phyloP scores from a whole-genome alignment of 2,329 filamentous ascomycete species.

The Pochonia chlamydosporia region DNA sequence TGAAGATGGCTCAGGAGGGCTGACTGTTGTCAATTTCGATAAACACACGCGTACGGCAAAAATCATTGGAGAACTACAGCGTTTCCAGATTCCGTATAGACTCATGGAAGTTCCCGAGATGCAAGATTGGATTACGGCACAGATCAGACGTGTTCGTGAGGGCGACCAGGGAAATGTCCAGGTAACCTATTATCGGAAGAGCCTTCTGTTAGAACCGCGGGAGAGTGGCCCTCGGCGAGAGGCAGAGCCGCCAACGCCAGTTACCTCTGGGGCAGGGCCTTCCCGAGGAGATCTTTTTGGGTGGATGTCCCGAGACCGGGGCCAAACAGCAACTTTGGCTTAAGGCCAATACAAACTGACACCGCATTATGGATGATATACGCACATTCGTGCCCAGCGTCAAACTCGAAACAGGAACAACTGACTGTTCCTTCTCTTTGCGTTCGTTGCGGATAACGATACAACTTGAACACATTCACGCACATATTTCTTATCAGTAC shows the following conservation, averaged over 20 bases:
- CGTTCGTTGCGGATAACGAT: not conserved
- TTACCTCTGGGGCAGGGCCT: conserved; percentile 21
- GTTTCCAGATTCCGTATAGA: conserved; percentile 90
- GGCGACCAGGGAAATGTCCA: conserved; percentile 50
- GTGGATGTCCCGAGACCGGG: conserved; percentile 47
- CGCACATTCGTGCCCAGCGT: too few relatives aligned
- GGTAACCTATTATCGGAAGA: conserved; percentile 70
- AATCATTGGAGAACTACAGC: conserved; percentile 91
- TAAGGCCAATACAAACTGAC: conserved; percentile 9
- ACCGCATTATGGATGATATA: not conserved
- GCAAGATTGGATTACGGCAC: conserved; percentile 84
- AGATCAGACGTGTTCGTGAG: conserved; percentile 71
- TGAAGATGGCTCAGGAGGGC: conserved; percentile 58
- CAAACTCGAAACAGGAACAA: too few relatives aligned
- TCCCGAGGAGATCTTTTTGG: conserved; percentile 39
- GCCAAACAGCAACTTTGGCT: conserved; percentile 19
- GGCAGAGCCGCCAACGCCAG: conserved; percentile 25
- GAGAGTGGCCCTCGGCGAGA: conserved; percentile 37
- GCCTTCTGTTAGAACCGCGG: conserved; percentile 74
- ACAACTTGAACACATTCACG: not conserved
- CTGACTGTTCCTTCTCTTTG: not conserved
- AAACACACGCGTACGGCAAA: conserved; percentile 92
- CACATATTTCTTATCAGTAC: not conserved
- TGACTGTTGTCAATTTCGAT: conserved; percentile 93
- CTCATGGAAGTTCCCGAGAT: conserved; percentile 79